These are phyloP conservation scores for Colletotrichum euphorbiae DNA, from an alignment of 2,329 filamentous ascomycete species.

Conservation along the genomic window DNA sequence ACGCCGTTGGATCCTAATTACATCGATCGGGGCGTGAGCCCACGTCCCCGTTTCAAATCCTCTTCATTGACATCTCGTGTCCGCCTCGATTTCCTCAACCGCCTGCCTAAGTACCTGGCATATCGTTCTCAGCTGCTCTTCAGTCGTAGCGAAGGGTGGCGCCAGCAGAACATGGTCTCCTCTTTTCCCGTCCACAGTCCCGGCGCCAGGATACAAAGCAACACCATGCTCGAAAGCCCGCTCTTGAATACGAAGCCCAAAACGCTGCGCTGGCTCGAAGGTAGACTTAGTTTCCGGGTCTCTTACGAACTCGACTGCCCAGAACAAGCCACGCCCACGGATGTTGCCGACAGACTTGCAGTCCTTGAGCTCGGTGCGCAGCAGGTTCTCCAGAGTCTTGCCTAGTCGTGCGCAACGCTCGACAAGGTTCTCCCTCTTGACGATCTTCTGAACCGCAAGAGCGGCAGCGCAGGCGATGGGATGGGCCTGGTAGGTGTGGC, in stretches of 20 bases:
- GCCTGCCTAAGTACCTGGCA: constrained; percentile 27
- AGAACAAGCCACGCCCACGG: constrained; percentile 58
- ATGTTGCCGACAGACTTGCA: constrained; percentile 54
- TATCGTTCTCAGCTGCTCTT: constrained; percentile 18
- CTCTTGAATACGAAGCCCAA: constrained; percentile 46
- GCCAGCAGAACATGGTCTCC: constrained; percentile 79
- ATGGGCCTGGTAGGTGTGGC: constrained; percentile 46
- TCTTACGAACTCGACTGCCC: constrained; percentile 60
- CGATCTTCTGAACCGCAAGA: constrained; percentile 48
- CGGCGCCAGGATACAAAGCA: constrained; percentile 64
- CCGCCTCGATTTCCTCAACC: constrained; percentile 28
- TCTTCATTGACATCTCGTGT: not conserved
- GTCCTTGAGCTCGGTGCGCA: constrained; percentile 45
- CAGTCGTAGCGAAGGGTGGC: constrained; percentile 74
- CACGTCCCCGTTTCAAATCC: not conserved
- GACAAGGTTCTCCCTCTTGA: constrained; percentile 50
- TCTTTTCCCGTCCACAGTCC: constrained; percentile 67
- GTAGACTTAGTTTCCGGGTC: constrained; percentile 51
- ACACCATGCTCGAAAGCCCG: constrained; percentile 44
- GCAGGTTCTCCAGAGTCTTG: constrained; percentile 43
- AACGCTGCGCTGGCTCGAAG: constrained; percentile 46
- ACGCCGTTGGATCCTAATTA: not conserved
- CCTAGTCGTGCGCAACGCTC: constrained; percentile 49
- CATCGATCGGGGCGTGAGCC: not conserved
- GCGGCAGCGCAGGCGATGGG: constrained; percentile 45